phyloP scores from a whole-genome alignment of 1,284 basidiomycete genomes.

The Microbotryomycetes sp. region DNA sequence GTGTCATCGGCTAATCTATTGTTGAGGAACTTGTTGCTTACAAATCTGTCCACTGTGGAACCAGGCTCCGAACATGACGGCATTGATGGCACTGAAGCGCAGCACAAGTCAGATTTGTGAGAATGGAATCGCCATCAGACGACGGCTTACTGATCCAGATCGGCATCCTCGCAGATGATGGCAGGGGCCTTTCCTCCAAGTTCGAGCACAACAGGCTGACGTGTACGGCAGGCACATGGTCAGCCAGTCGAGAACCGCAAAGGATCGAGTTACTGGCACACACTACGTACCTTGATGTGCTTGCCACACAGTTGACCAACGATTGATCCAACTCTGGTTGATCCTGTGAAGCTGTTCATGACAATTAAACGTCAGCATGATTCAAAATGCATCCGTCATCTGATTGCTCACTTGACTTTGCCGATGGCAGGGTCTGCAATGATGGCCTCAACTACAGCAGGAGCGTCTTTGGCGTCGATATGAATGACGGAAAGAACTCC shows the following conservation, averaged over 20 bases:
- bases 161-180: conserved; percentile 56
- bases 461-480: conserved; percentile 49
- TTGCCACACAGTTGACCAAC: conserved; percentile 41
- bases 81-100: conserved; percentile 24
- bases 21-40: too few species aligned
- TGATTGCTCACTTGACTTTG: conserved; percentile 41
- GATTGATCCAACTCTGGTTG: conserved; percentile 43
- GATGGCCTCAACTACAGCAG: conserved; percentile 50
- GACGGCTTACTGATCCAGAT: conserved; percentile 53
- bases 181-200: conserved; percentile 48
- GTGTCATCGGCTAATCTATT: too few species aligned
- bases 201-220: conserved; percentile 41
- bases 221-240: background rate
- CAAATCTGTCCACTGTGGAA: conserved; percentile 61
- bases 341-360: conserved; percentile 44
- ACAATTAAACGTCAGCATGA: background rate
- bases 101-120: conserved; percentile 25
- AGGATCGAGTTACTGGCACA: background rate
- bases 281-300: conserved; percentile 42
- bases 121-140: background rate
- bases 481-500: conserved; percentile 58
- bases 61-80: conserved; percentile 55
- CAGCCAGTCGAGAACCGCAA: conserved; percentile 9
- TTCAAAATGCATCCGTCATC: background rate
- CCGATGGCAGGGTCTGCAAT: conserved; percentile 54